These are phyloP conservation scores for Exophiala aquamarina DNA, from an alignment of 2,329 filamentous ascomycete genomes.

Conservation along the genomic window DNA sequence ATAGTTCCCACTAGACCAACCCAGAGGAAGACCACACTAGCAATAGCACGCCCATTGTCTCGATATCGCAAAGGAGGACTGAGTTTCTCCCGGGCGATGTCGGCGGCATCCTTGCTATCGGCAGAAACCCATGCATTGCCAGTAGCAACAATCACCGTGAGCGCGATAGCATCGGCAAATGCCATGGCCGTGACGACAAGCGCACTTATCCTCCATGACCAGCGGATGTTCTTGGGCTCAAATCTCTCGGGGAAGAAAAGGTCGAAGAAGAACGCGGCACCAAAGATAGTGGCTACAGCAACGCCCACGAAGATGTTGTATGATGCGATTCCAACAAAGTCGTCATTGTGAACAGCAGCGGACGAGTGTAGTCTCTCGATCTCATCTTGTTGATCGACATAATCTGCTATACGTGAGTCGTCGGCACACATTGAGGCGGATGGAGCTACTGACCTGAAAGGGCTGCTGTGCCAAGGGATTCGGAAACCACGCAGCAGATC, in stretches of 20 bases:
- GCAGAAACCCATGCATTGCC: slow-evolving; percentile 48
- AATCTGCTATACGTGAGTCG: slow-evolving; percentile 40
- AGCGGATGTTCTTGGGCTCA: slow-evolving; percentile 49
- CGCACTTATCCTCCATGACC: slow-evolving; percentile 56
- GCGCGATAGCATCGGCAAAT: slow-evolving; percentile 48
- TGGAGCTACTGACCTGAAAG: slow-evolving; percentile 46
- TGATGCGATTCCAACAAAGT: slow-evolving; percentile 55
- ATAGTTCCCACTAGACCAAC: slow-evolving; percentile 51
- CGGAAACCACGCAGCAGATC: slow-evolving; percentile 58
- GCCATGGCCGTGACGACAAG: slow-evolving; percentile 50
- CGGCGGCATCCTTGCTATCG: slow-evolving; percentile 20
- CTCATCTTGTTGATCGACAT: slow-evolving; percentile 54
- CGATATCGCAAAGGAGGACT: slow-evolving; percentile 43
- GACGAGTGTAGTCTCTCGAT: slow-evolving; percentile 42
- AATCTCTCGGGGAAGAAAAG: slow-evolving; percentile 59
- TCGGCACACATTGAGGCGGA: background rate
- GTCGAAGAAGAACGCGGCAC: slow-evolving; percentile 62
- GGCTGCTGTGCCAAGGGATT: slow-evolving; percentile 57
- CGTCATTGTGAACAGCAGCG: slow-evolving; percentile 53
- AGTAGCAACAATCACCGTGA: slow-evolving; percentile 53
- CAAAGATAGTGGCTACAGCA: slow-evolving; percentile 58
- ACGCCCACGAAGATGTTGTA: slow-evolving; percentile 62
- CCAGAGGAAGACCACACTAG: slow-evolving; percentile 55
- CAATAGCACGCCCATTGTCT: slow-evolving; percentile 51
- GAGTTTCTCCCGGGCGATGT: slow-evolving; percentile 33